Base-by-base conservation (phyloP, 768 basidiomycete species). In the Mycena olivaceomarginata region DNA sequence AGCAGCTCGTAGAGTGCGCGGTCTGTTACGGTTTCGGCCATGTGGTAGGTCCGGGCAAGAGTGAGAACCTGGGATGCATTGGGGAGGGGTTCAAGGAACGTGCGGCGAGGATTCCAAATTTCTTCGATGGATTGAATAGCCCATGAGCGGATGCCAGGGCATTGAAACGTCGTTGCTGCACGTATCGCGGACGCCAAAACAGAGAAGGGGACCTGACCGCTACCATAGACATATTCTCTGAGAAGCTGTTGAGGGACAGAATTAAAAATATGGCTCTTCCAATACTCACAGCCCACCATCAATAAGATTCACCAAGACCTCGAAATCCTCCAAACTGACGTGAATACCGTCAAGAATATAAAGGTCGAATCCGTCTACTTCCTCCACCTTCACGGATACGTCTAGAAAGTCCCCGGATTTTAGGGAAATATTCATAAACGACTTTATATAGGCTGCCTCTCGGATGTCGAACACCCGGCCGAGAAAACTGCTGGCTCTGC, bases 1-100 rank as follows among this genome's bases (percentile, higher is more conserved):
- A 67, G 15, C 56, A 67, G 13, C 39, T 67, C 67, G 39, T 67
- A 67, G 67, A 67, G 51, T 10, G 51, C 51, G 9, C 67, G 67
- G 18, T 39, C 25, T 37, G 10, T 53, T 15, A 56, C 53, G n/a
- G 46, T 43, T 6, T 31, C 37, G 39, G 15, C 10, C 37, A 67
- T 48, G 11, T n/a, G n/a, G 18, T 67, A 39, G 9, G 51, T 70
- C 22, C 68, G 56, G 3, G 56, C 41, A 8, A 70, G 56, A 13
- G 15, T 12, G 68, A 70, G 22, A 20, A 22, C 11, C n/a, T 70
- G 41, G 37, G 7, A 15, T 25, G 68, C 41, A 46, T 70, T 15
- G n/a, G 57, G 43, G 11, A 70, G 57, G 40, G n/a, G 57, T 18
- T 41, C 25, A 8, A 43, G 51, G 25, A 59, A 39, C 12, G 9